Percentiles rank a stretch among this genome's conserved stretches.
Evolutionary conservation across 306 rosid species (phyloP).

Genomic region (Lathyrus aphaca): DNA sequence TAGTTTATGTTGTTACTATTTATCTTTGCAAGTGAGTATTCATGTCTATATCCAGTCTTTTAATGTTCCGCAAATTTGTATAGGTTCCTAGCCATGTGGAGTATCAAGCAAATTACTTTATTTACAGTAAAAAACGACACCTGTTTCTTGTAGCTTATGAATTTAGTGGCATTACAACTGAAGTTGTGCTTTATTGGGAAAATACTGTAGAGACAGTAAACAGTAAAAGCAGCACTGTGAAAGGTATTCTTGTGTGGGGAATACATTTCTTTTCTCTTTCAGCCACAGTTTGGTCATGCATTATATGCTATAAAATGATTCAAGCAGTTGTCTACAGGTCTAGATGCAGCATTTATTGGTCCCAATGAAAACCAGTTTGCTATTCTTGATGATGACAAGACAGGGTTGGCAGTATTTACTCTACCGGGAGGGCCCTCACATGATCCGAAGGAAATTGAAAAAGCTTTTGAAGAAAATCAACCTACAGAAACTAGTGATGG

Average conservation of each 20-base stretch:
- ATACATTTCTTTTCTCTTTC: constrained; percentile 39
- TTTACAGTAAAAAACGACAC: constrained; percentile 78
- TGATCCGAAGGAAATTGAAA: constrained; percentile 63
- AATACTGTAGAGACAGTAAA: constrained; percentile 63
- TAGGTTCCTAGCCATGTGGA: constrained; percentile 91
- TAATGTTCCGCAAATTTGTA: constrained; percentile 43
- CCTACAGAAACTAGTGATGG: constrained; percentile 47
- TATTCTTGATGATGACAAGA: constrained; percentile 91
- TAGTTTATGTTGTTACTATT: constrained; percentile 22
- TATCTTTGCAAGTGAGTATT: constrained; percentile 22
- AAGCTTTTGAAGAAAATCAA: constrained; percentile 63
- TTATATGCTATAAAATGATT: constrained; percentile 36
- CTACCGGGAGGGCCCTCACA: constrained; percentile 76
- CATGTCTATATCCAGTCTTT: constrained; percentile 32
- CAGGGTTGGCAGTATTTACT: constrained; percentile 74
- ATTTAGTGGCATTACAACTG: constrained; percentile 75
- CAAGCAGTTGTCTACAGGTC: constrained; percentile 59
- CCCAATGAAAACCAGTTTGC: constrained; percentile 93
- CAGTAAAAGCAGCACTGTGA: constrained; percentile 76
- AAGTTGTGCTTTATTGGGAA: constrained; percentile 85
- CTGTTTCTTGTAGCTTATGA: constrained; percentile 86
- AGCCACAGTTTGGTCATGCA: constrained; percentile 35
- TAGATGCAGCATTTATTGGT: constrained; percentile 95
- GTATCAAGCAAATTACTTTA: constrained; percentile 70
- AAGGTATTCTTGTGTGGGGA: constrained; percentile 57